Evolutionary conservation across 2,329 filamentous ascomycete species (phyloP), one percentile per base, ranked within the genome.

Genomic region (Alternaria infectoria): DNA sequence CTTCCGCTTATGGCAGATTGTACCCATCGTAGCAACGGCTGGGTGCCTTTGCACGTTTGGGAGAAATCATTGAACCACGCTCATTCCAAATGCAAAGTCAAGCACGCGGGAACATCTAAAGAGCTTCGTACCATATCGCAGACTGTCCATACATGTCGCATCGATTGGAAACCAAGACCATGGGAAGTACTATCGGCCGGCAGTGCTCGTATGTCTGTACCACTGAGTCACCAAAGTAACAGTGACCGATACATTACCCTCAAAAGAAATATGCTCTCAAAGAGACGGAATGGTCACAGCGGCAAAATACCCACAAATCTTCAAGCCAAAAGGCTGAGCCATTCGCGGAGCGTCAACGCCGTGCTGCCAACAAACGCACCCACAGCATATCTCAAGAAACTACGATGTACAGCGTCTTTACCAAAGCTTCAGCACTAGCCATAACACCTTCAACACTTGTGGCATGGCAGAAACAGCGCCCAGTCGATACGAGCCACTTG

Each of bases 401-500:
- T 58, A 49, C 7, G 26, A 44, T 46, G 45, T 43, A 66, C 60
- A 49, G 51, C 50, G 30, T 59, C 45, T 3, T 26, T 62, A 32
- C 43, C 43, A 45, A 36, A 49, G 44, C 17, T 55, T 54, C 19
- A 52, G 26, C n/a, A 54, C 19, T n/a, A 47, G 30, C n/a, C 21
- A 64, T 58, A 50, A 54, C n/a, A 26, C 54, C 30, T 23, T 21
- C 30, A 56, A 36, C 47, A 54, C 25, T 32, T 55, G 61, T 59
- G 59, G 56, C 58, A 15, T 51, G 47, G 44, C 32, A 25, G 26
- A 25, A 28, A 25, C 9, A 36, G 25, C 36, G 52, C 28, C 43
- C 17, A 32, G 12, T 44, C 13, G 13, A 54, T 32, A 6, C 30
- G 32, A 45, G 23, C 23, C 17, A 9, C 12, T 28, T 17, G 17